A percentile compares a stretch with the other conserved stretches of the same genome.
phyloP scores from a whole-genome alignment of 2,329 filamentous ascomycete genomes.

The Teratosphaeria epicoccoides region DNA sequence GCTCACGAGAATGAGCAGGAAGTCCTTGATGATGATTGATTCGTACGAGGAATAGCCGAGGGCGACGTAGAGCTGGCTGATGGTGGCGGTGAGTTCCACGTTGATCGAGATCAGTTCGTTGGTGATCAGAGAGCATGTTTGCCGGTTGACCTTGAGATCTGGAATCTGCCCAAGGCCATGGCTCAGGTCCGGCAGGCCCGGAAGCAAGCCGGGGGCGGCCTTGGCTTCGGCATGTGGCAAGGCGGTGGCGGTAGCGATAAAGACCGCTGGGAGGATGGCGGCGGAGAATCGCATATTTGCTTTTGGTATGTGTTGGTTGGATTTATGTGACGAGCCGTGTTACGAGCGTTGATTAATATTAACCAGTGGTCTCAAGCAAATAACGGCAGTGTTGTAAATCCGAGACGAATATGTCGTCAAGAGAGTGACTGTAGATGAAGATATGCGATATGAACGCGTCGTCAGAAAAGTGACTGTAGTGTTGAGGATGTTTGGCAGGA shows the following conservation, averaged over 20 bases:
- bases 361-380: no score
- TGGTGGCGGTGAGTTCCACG: background rate
- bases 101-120: background rate
- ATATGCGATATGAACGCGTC: no score
- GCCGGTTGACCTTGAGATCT: background rate
- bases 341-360: no score
- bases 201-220: background rate
- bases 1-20: background rate
- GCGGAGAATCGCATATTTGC: background rate
- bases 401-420: no score
- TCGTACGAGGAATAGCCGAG: background rate
- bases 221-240: background rate
- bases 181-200: no score
- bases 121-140: background rate
- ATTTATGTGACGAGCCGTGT: no score
- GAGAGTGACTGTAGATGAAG: no score
- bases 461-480: no score
- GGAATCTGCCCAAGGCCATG: no score
- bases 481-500: no score
- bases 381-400: no score
- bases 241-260: background rate
- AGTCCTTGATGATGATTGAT: background rate
- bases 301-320: background rate
- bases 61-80: background rate
- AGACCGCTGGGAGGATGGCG: background rate